Evolutionary conservation across 768 basidiomycete species (phyloP), one percentile per base, ranked within the genome.

Genomic region (Hypholoma sublateritium): DNA sequence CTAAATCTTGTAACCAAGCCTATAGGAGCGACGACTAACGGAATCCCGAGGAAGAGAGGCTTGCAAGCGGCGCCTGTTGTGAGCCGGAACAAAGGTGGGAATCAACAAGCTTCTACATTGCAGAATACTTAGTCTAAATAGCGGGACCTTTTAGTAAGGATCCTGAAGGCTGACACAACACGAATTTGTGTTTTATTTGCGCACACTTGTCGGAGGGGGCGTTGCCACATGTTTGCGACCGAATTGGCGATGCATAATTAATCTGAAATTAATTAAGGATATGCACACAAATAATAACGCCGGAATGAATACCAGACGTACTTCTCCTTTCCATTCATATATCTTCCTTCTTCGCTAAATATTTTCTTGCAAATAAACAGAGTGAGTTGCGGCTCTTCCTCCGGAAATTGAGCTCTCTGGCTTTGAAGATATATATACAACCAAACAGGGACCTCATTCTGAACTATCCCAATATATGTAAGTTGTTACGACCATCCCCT

Each of bases 151-250:
- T 47, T 47, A 47, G 25, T 28, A 22, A 25, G 22, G 22, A 45
- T 24, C 25, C 24, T 16, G n/a, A n/a, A n/a, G n/a, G n/a, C n/a
- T n/a, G 25, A 22, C 19, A 47, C 16, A 12, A 25, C 16, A 32
- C 22, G 9, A 25, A 22, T 47, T 22, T 25, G 22, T 25, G 46
- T 47, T 47, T 47, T 47, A 22, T 47, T 47, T 47, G 46, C 46
- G 22, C 46, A 47, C 46, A 25, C 46, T 47, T 47, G 46, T 47
- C 46, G 25, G 24, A 16, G 13, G 39, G n/a, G 17, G 19, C 25
- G 46, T 47, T 47, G 46, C 46, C 46, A 25, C 46, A 47, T 47
- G 46, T 47, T 47, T 47, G 25, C 46, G 9, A 47, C 46, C 25
- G 46, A 25, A 28, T 41, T 41, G 46, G 19, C 24, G 46, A 47